These are phyloP conservation scores for Paecilomyces formosus DNA, from an alignment of 2,329 filamentous ascomycete species.

Conservation along the genomic window DNA sequence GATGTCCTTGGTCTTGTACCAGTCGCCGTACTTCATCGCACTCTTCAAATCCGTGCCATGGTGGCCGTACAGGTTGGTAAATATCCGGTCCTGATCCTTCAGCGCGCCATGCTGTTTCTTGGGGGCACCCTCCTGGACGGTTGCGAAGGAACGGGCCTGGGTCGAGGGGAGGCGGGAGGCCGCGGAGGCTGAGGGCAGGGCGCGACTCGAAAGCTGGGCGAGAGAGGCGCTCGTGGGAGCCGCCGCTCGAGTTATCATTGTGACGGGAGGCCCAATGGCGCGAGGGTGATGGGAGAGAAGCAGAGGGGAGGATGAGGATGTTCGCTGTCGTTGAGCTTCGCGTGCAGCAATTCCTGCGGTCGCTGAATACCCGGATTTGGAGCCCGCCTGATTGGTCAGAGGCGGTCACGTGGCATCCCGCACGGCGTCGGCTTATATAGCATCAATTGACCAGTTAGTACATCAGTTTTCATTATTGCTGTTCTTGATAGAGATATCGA, in stretches of 20 bases:
- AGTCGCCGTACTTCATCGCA: conserved; percentile 96
- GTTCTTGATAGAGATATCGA: background rate
- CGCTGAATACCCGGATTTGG: conserved; percentile 34
- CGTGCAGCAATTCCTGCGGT: conserved; percentile 26
- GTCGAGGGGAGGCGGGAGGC: conserved; percentile 25
- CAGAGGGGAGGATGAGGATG: conserved; percentile 9
- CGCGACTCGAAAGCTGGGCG: conserved; percentile 32
- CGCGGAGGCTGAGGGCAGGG: conserved; percentile 25
- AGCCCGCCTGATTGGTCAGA: conserved; percentile 25
- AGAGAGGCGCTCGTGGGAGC: conserved; percentile 35
- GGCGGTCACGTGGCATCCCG: conserved; percentile 17
- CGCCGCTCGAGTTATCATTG: conserved; percentile 40
- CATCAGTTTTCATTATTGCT: background rate
- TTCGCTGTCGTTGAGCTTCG: conserved; percentile 18
- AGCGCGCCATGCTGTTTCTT: conserved; percentile 73
- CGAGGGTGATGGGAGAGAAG: conserved; percentile 10
- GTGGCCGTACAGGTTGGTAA: conserved; percentile 95
- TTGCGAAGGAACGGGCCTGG: conserved; percentile 62
- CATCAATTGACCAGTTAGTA: background rate
- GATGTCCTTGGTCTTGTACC: conserved; percentile 99
- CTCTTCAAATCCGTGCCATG: conserved; percentile 86
- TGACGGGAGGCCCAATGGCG: conserved; percentile 23
- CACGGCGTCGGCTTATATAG: background rate
- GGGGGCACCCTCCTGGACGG: conserved; percentile 62
- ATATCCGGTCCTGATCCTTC: conserved; percentile 95